phyloP scores from a whole-genome alignment of 345 rosid species.

The Heritiera littoralis region DNA sequence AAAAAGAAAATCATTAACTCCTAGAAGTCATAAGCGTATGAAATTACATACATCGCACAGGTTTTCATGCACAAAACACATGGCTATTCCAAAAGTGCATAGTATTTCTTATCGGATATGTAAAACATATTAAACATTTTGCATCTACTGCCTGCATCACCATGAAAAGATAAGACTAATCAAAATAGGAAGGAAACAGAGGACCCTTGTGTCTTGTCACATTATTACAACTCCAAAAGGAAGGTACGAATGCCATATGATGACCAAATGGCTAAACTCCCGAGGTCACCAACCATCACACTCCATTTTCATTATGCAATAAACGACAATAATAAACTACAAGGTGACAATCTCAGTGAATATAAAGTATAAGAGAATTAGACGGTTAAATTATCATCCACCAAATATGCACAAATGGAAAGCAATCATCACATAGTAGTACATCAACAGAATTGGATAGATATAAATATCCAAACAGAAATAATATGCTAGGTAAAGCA shows the following conservation, averaged over 20 bases:
- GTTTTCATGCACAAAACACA: neutral
- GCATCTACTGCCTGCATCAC: neutral
- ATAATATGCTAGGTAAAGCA: slow-evolving; percentile 1
- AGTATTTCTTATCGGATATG: neutral
- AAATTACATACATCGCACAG: neutral
- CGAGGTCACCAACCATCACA: too few species aligned
- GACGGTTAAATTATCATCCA: neutral
- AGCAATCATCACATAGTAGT: slow-evolving; percentile 7
- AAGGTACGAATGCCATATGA: too few species aligned
- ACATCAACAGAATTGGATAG: neutral
- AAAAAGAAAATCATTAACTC: too few species aligned
- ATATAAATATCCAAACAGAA: neutral
- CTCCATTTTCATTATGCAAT: neutral
- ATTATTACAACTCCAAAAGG: too few species aligned
- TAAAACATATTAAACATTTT: neutral
- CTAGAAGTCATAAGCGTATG: neutral
- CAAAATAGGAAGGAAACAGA: too few species aligned
- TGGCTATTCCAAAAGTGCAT: neutral
- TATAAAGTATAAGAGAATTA: too few species aligned
- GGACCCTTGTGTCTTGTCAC: too few species aligned
- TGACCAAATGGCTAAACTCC: too few species aligned
- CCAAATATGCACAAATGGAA: slow-evolving; percentile 15
- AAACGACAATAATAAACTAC: neutral
- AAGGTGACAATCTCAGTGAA: neutral
- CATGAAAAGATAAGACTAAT: too few species aligned